Evolutionary conservation across 805 yeast species (phyloP), one percentile per base, ranked within the genome.

Genomic region (Saccharomycopsis oosterbeekiorum): DNA sequence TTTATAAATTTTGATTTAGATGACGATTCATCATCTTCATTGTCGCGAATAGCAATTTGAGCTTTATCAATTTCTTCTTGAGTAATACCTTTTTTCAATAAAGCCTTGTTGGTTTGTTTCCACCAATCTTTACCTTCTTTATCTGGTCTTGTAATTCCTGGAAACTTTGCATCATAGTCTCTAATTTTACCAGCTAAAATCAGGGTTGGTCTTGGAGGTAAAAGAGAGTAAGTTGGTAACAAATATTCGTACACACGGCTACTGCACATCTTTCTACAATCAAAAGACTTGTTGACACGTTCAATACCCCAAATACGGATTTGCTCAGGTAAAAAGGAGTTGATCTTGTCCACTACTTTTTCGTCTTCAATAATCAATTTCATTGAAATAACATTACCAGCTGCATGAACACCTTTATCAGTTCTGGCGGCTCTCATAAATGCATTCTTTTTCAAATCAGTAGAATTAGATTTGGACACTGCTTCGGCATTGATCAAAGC

Each of bases 361-460:
- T 79, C 83, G 68, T 92, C 96, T 70, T 90, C 96, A 59, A 89
- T 79, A 67, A 89, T 89, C 78, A 92, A 74, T 71, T 92, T 92
- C 67, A 88, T 76, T 15, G 96, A 86, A 54, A 93, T 81, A 24
- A 91, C 90, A 71, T 92, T 92, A 36, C 97, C 97, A 1, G 97
- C 97, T 12, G 98, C 97, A 74, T 92, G 98, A 26, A 92, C 98
- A 64, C 97, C 98, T 73, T 93, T 93, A 73, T 92, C 98, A 2
- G 93, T 87, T 75, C 93, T 79, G 4, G 93, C 93, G 59, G 92
- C 89, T 72, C 94, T 79, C 89, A 85, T 86, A 70, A 93, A 88
- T 0, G 94, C 91, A 59, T 84, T 82, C 70, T 92, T 92, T 70
- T 89, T 91, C 68, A 92, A 82, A 70, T 93, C 97, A 62, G 84